Conservation (phyloP, 2,329 filamentous ascomycete species). For the Trichoderma sp. region DNA sequence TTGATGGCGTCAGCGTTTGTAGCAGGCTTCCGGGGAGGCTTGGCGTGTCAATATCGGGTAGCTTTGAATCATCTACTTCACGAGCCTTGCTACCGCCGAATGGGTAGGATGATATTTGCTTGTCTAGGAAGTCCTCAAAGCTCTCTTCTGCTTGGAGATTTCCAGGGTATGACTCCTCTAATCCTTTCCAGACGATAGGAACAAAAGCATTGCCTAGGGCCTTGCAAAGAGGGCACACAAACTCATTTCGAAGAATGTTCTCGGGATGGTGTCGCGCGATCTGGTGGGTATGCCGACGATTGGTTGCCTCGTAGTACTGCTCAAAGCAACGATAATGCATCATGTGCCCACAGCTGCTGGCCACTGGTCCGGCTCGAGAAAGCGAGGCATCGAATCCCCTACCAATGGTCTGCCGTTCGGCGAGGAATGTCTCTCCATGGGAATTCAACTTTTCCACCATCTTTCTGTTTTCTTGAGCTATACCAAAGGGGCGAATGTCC, state of each 20-base stretch:
- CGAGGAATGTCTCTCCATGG: conserved; percentile 68
- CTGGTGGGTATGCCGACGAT: conserved; percentile 82
- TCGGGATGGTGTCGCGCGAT: conserved; percentile 95
- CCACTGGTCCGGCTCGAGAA: conserved; percentile 73
- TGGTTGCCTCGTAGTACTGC: conserved; percentile 81
- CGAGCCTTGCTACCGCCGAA: conserved; percentile 43
- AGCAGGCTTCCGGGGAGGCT: conserved; percentile 42
- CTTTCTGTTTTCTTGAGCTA: conserved; percentile 82
- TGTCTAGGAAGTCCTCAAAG: conserved; percentile 70
- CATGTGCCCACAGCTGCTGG: conserved; percentile 92
- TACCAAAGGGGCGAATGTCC: conserved; percentile 80
- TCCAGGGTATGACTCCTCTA: conserved; percentile 80
- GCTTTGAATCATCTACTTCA: conserved; percentile 34
- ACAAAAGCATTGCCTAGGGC: conserved; percentile 93
- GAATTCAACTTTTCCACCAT: conserved; percentile 74
- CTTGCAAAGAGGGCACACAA: conserved; percentile 96
- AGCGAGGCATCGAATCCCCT: conserved; percentile 79
- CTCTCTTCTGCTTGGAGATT: conserved; percentile 59
- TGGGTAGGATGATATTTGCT: conserved; percentile 53
- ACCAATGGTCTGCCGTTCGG: conserved; percentile 79
- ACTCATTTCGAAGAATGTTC: conserved; percentile 75
- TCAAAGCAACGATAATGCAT: conserved; percentile 99
- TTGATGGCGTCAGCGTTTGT: conserved; percentile 40
- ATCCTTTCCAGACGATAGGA: conserved; percentile 92
- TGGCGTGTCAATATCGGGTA: conserved; percentile 37